Conservation (phyloP, 805 yeast species). For the Candida fluviatilis region DNA sequence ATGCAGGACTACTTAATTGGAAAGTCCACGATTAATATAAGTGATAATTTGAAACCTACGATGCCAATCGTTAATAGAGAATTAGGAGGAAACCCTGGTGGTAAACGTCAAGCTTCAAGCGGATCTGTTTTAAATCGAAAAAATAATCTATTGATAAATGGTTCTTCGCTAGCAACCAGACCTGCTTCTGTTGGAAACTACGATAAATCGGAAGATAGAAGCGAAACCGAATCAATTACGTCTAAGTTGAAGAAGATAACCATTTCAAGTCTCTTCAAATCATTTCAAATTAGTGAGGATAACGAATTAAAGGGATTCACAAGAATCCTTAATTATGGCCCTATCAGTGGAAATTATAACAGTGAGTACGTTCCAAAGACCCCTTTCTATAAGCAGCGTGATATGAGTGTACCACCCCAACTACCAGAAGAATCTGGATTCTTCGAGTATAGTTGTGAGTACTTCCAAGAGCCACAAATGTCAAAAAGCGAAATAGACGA, state of each 20-base stretch:
- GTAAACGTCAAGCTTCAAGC: conserved; percentile 16
- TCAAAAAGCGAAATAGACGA: conserved; percentile 80
- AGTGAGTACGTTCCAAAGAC: conserved; percentile 52
- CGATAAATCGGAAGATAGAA: conserved; percentile 10
- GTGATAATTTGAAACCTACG: conserved; percentile 36
- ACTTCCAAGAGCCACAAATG: conserved; percentile 96
- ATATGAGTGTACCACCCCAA: conserved; percentile 31
- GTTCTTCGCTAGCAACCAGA: conserved; percentile 23
- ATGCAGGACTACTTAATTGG: conserved; percentile 63
- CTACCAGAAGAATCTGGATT: conserved; percentile 60
- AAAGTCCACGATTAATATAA: conserved; percentile 39
- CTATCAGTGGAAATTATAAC: conserved; percentile 33
- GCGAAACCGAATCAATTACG: conserved; percentile 26
- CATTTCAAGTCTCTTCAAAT: conserved; percentile 31
- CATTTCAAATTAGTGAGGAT: conserved; percentile 39
- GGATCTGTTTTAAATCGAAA: conserved; percentile 18
- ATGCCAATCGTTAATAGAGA: conserved; percentile 34
- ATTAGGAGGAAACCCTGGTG: conserved; percentile 13
- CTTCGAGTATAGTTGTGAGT: conserved; percentile 77
- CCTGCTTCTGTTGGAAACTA: conserved; percentile 22
- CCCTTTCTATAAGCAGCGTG: conserved; percentile 46
- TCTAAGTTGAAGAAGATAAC: conserved; percentile 31
- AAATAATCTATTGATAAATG: conserved; percentile 25
- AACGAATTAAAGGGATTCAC: conserved; percentile 34
- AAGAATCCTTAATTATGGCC: conserved; percentile 33